Evolutionary conservation across 2,329 filamentous ascomycete species (phyloP).

Genomic region (Colletotrichum tamarilloi): DNA sequence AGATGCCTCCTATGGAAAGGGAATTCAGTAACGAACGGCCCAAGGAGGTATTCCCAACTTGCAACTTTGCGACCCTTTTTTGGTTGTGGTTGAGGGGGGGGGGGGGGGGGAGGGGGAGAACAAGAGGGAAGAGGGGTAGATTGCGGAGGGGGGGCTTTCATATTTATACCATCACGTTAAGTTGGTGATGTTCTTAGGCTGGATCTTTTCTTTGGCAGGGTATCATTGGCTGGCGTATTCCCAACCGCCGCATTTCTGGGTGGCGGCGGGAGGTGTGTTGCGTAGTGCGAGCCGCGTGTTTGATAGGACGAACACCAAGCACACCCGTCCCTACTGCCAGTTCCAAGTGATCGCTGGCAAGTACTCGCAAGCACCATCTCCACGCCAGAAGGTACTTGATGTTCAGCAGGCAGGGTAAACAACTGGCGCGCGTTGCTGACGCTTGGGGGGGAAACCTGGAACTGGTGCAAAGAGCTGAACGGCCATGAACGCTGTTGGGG

Average conservation of each 20-base stretch:
- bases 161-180: slow-evolving; percentile 45
- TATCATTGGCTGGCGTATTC: slow-evolving; percentile 35
- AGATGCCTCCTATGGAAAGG: slow-evolving; percentile 51
- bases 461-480: background rate
- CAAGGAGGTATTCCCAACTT: slow-evolving; percentile 61
- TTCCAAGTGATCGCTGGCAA: too few relatives aligned
- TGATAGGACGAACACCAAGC: slow-evolving; percentile 20
- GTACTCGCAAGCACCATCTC: background rate
- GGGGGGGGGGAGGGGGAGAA: slow-evolving; percentile 54
- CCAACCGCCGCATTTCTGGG: slow-evolving; percentile 15
- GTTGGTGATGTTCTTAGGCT: slow-evolving; percentile 31
- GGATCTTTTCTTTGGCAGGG: slow-evolving; percentile 33
- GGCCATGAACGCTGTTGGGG: slow-evolving; percentile 9
- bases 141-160: slow-evolving; percentile 42
- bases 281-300: background rate
- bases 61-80: slow-evolving; percentile 69
- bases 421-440: slow-evolving; percentile 2
- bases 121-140: slow-evolving; percentile 45
- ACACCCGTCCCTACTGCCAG: too few relatives aligned
- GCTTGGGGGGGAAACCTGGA: background rate
- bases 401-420: background rate
- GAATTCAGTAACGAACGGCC: slow-evolving; percentile 56
- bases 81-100: slow-evolving; percentile 60
- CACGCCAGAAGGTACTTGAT: background rate
- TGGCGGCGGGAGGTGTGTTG: background rate